Evolutionary conservation across 768 basidiomycete genomes (phyloP), one percentile per base, ranked within the genome.

Genomic region (Phanerodontia chrysosporium): DNA sequence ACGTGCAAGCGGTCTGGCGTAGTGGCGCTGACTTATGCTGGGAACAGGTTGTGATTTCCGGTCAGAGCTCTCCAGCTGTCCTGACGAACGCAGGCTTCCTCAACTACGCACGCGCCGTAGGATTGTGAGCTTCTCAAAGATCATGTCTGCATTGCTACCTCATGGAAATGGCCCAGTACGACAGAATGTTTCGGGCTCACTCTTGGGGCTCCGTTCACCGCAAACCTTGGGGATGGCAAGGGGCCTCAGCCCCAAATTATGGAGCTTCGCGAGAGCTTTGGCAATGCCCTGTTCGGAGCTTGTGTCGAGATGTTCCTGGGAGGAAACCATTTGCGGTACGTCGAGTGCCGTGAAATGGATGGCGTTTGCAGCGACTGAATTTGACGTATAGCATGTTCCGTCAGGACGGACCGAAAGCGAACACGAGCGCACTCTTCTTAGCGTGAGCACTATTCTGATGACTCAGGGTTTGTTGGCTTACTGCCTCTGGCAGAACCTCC

Each of bases 11-110:
- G 25, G 16, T 27, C 42, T 58, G 57, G 46, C 3, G 45, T 6
- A 24, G 5, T 3, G 21, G n/a, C 27, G 25, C 13, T 32, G 18
- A 18, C 35, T 28, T 53, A 49, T 30, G 32, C n/a, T 42, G 39
- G 32, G 12, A 49, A 8, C 35, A 80, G 79, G 76, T 88, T 51
- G 86, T 89, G 60, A 79, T 89, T 54, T 88, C 87, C 1, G 85
- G 80, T 0, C 63, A 76, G 45, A 87, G 85, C 65, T 85, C 84
- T 10, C 71, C 81, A 0, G 72, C 27, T 0, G 82, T 87, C 16
- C 76, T 87, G 51, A 84, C 80, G 0, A 75, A 83, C 54, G 61
- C 67, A 25, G 85, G 86, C 0, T 66, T 86, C 48, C 48, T 83
- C 45, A 85, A 85, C 62, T 87, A 76, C 65, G 85, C 83, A 0